Conservation (phyloP, 2,329 filamentous ascomycete genomes). For the Monosporascus sp. region DNA sequence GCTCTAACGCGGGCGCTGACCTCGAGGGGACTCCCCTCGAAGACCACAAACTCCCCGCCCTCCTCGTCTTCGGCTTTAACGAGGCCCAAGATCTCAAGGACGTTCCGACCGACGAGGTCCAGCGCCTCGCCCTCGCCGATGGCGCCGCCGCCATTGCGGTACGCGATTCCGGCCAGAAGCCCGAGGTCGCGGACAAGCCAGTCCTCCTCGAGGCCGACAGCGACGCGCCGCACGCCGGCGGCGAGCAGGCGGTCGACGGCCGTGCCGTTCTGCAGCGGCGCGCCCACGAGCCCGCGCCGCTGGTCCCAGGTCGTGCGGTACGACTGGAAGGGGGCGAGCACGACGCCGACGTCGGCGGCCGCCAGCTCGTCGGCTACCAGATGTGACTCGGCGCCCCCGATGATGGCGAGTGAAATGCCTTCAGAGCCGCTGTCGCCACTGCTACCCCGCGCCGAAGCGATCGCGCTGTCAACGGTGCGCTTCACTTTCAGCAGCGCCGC, state of each 20-base stretch:
- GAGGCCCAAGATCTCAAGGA: slow-evolving; percentile 53
- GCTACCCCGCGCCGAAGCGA: slow-evolving; percentile 14
- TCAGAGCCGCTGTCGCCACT: slow-evolving; percentile 1
- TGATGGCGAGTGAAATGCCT: slow-evolving; percentile 47
- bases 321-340: slow-evolving; percentile 54
- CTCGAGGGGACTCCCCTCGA: slow-evolving; percentile 58
- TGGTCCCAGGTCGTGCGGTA: slow-evolving; percentile 55
- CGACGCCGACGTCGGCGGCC: slow-evolving; percentile 50
- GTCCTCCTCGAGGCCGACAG: slow-evolving; percentile 55
- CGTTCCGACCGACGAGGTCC: slow-evolving; percentile 50
- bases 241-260: slow-evolving; percentile 51
- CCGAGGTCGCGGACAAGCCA: slow-evolving; percentile 57
- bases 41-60: slow-evolving; percentile 51
- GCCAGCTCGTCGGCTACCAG: slow-evolving; percentile 55
- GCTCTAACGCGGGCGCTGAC: slow-evolving; percentile 52
- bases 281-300: slow-evolving; percentile 56
- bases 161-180: slow-evolving; percentile 55
- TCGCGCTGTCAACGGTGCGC: slow-evolving; percentile 43
- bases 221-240: slow-evolving; percentile 51
- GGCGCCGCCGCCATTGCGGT: slow-evolving; percentile 50
- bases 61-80: slow-evolving; percentile 20
- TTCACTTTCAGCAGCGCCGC: slow-evolving; percentile 56
- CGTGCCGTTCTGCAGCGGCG: slow-evolving; percentile 62
- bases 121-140: slow-evolving; percentile 51
- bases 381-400: slow-evolving; percentile 60